Evolutionary conservation across 1,284 basidiomycete species (phyloP), one percentile per base, ranked within the genome.

Genomic region (Ganoderma boninense): DNA sequence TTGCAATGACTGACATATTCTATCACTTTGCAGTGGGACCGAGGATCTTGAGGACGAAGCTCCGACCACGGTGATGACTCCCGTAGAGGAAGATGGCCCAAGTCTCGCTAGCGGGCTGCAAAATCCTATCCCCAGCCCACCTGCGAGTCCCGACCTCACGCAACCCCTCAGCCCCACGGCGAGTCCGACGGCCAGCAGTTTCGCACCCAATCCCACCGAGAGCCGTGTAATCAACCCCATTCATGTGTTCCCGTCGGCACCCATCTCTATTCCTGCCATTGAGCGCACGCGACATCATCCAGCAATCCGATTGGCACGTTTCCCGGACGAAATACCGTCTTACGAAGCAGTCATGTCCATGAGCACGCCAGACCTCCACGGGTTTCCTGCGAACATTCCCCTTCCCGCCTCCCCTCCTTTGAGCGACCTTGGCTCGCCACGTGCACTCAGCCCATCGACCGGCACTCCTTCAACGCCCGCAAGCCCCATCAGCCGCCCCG

Each of bases 11-110:
- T 64, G 43, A 61, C 59, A 61, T 32, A 14, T 43, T 52, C 29
- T 57, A 20, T 32, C 56, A 43, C 20, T 44, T n/a, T 64, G 16
- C 54, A 74, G 72, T 40, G 70, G 73, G 49, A 65, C 73, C 13
- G 66, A 64, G 23, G 73, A 74, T 46, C 69, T 71, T 23, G 73
- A 74, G 26, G 73, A 74, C 40, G 70, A 71, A n/a, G 66, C 64
- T 35, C 64, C 70, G 64, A 71, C 67, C 57, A 73, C 72, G 23
- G 73, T 67, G 6, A 71, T 74, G 67, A 70, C 70, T 23, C 73
- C 73, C 11, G 73, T 74, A 6, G 70, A 70, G 4, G 73, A 74
- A 46, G 64, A 65, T 23, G 70, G 68, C 40, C 64, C 67, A n/a
- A 63, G 62, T 8, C 29, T 62, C 23, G 52, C 42, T 23, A 54